Conservation (phyloP, 176 grass and related monocot genomes). For the Triticum timopheevii region DNA sequence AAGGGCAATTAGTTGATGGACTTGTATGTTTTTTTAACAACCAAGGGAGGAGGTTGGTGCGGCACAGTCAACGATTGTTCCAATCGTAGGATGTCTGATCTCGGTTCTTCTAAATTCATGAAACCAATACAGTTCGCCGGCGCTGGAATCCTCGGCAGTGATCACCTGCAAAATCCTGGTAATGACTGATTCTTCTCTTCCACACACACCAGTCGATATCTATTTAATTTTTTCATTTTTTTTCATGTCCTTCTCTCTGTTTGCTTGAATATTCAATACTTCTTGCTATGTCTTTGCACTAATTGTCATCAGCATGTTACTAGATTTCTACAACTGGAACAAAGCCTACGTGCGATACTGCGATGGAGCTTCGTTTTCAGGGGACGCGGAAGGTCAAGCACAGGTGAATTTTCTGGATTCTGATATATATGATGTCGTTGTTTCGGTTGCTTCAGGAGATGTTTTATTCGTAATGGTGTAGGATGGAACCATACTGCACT, state of each 20-base stretch:
- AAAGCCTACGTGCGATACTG: neutral
- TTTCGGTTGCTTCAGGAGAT: neutral
- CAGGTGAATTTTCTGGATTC: neutral
- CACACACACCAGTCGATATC: neutral
- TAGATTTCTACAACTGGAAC: slow-evolving; percentile 7
- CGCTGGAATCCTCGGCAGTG: neutral
- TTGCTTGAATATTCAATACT: neutral
- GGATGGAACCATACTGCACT: slow-evolving; percentile 22
- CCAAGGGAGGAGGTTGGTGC: slow-evolving; percentile 67
- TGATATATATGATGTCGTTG: neutral
- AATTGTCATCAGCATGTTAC: neutral
- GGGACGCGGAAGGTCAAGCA: neutral
- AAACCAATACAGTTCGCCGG: neutral
- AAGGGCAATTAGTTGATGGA: neutral
- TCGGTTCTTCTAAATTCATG: slow-evolving; percentile 3
- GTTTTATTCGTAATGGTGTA: neutral
- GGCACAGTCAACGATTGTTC: slow-evolving; percentile 21
- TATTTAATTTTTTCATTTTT: neutral
- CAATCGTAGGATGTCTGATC: neutral
- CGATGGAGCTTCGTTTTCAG: neutral
- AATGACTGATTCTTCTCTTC: neutral
- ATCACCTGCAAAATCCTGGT: neutral
- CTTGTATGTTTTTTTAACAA: neutral
- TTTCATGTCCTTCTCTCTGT: neutral
- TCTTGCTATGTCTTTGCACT: too few relatives aligned